Evolutionary conservation across 352 stramenopile species (phyloP).

Genomic region (Globisporangium nagaii): DNA sequence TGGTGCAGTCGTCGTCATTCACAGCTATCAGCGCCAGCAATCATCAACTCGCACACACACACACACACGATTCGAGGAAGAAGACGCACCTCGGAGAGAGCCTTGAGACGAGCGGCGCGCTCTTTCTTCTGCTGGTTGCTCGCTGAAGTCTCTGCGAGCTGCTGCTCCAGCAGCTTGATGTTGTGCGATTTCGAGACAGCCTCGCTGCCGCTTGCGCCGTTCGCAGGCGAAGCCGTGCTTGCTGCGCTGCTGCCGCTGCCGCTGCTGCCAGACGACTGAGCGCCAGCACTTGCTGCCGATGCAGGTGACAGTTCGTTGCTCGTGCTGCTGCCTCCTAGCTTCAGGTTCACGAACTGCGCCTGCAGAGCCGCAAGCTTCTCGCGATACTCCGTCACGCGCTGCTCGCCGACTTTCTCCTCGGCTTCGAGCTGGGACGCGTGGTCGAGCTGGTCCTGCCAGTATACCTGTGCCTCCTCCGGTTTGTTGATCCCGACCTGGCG

Average conservation of each 20-base stretch:
- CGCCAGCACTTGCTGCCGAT: background rate
- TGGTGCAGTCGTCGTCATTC: background rate
- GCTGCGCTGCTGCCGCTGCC: background rate
- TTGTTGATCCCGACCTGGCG: slow-evolving; percentile 79
- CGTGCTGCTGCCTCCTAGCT: slow-evolving; percentile 43
- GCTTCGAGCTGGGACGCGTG: slow-evolving; percentile 62
- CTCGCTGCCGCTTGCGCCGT: slow-evolving; percentile 3
- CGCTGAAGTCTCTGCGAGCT: slow-evolving; percentile 36
- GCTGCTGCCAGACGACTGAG: background rate
- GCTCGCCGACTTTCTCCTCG: slow-evolving; percentile 54
- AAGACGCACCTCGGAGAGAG: slow-evolving; percentile 44
- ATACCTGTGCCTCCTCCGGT: slow-evolving; percentile 61
- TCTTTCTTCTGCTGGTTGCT: slow-evolving; percentile 72
- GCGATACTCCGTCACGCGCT: slow-evolving; percentile 52
- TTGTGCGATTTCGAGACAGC: slow-evolving; percentile 29
- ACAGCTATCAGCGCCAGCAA: background rate
- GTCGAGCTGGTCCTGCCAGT: slow-evolving; percentile 76
- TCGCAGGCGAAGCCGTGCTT: background rate
- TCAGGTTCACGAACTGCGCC: slow-evolving; percentile 60
- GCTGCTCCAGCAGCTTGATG: slow-evolving; percentile 65
- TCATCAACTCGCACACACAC: background rate
- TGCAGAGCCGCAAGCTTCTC: slow-evolving; percentile 55
- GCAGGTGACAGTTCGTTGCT: slow-evolving; percentile 11
- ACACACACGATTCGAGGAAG: too few species aligned
- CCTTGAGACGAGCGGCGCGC: slow-evolving; percentile 42